Evolutionary conservation across 176 grass and related monocot genomes (phyloP), one percentile per base, ranked within the genome.

Genomic region (Aegilops speltoides): DNA sequence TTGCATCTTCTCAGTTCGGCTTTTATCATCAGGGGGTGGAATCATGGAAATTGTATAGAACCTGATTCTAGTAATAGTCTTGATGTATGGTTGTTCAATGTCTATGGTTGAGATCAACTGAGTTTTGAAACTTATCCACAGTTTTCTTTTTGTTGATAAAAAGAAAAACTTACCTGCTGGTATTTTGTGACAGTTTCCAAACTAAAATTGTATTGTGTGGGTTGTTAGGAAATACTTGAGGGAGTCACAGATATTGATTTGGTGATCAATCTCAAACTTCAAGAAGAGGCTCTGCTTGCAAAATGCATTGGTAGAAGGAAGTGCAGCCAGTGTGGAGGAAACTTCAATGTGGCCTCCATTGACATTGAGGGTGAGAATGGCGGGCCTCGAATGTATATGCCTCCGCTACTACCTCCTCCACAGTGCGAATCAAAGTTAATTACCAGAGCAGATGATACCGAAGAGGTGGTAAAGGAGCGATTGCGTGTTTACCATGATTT

Each of bases 241-340:
- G 91, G 92, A 37, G 92, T 99, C 36, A 96, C 92, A 28, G 92
- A 96, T 81, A 94, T 99, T 75, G 97, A 99, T 86, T 82, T 96
- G 71, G 94, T 94, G 37, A 91, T 99, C 73, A 99, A 96, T 68
- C 90, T 99, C 56, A 94, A 88, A 71, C 89, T 99, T 8, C 89
- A 78, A 82, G 97, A 99, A 88, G 92, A 99, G 48, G 87, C 92
- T 34, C 56, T 99, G 16, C 88, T 99, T 68, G 84, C 89, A 1
- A 99, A 96, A 86, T 99, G 97, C 62, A 64, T 99, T 83, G 97
- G 97, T 43, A 91, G 97, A 91, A 93, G 97, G 79, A 96, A 94
- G 81, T 99, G 97, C 80, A 94, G 90, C 83, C 88, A 94, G 31
- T 96, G 97, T 46, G 94, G 94, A 20, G 94, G 92, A 28, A 99